Evolutionary conservation across 495 filamentous ascomycete genomes (phyloP), one percentile per base, ranked within the genome.

Genomic region (Penicillium psychrofluorescens): DNA sequence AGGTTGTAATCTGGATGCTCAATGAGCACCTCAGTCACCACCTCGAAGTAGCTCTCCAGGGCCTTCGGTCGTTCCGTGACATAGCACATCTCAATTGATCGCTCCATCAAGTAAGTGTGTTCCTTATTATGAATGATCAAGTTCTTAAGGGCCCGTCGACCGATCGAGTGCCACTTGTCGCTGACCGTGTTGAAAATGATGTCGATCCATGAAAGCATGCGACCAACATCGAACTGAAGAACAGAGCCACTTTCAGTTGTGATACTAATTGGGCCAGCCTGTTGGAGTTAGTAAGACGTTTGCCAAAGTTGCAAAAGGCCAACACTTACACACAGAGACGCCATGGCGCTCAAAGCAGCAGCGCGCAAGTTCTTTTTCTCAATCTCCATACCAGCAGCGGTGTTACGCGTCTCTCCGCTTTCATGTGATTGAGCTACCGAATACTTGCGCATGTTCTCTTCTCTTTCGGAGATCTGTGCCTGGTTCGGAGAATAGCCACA

Each of bases 401-500:
- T 68, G 13, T 81, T 86, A 6, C 81, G 81, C 51, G 84, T 75
- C 51, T 88, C 87, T 8, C 81, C 80, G 11, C 77, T 63, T 38
- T 86, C 80, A 31, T 75, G 71, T 42, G 79, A 75, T 11, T 79
- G 76, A n/a, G 77, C 67, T 28, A 92, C 79, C 37, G 89, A 72
- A 14, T 83, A 85, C 52, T 88, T 84, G 46, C 86, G 73, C 86
- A 96, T 94, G 36, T 75, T 84, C 42, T 95, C 85, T 70, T 96
- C 92, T 43, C 89, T 74, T 45, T 86, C 80, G 11, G 81, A 78
- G 31, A 95, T 87, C 45, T 90, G 85, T 29, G 68, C 65, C 55
- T 90, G 90, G 59, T 96, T 95, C 6, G 92, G 88, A 0, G 92
- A 95, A 61, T 92, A 94, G 0, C 94, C 92, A 66, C 94, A 97